Evolutionary conservation across 2,329 filamentous ascomycete genomes (phyloP).

Genomic region (Shiraia sp.): DNA sequence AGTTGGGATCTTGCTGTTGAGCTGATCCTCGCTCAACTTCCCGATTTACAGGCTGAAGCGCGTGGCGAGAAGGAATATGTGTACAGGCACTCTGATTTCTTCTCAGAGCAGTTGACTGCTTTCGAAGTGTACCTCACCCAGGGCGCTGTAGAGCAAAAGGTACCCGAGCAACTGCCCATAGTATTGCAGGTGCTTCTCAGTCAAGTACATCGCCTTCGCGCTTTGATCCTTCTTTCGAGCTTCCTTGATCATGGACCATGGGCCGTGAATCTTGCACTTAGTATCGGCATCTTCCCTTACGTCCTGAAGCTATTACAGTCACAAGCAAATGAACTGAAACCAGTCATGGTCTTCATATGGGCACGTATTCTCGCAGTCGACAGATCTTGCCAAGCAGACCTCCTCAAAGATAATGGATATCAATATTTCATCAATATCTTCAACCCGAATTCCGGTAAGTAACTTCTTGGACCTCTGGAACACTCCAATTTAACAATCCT

Average conservation of each 20-base stretch:
- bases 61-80: constrained; percentile 78
- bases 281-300: constrained; percentile 98
- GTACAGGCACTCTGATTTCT: constrained; percentile 93
- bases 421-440: constrained; percentile 95
- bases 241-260: constrained; percentile 95
- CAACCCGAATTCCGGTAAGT: constrained; percentile 70
- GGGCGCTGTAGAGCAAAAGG: constrained; percentile 80
- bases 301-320: constrained; percentile 97
- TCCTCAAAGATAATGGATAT: constrained; percentile 96
- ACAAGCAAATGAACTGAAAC: constrained; percentile 90
- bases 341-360: constrained; percentile 99
- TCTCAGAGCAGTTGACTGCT: constrained; percentile 93
- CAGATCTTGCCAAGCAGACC: constrained; percentile 86
- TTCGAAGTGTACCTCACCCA: constrained; percentile 93
- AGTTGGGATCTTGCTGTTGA: constrained; percentile 98
- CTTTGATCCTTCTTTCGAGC: constrained; percentile 86
- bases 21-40: constrained; percentile 87
- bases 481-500: constrained; percentile 13
- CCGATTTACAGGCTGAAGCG: constrained; percentile 77
- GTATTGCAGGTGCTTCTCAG: constrained; percentile 94
- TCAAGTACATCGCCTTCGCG: constrained; percentile 89
- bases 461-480: not conserved
- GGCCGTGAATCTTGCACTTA: constrained; percentile 97
- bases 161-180: constrained; percentile 93
- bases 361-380: constrained; percentile 94